phyloP scores from a whole-genome alignment of 257 asterid genomes.

The Nicotiana sylvestris region DNA sequence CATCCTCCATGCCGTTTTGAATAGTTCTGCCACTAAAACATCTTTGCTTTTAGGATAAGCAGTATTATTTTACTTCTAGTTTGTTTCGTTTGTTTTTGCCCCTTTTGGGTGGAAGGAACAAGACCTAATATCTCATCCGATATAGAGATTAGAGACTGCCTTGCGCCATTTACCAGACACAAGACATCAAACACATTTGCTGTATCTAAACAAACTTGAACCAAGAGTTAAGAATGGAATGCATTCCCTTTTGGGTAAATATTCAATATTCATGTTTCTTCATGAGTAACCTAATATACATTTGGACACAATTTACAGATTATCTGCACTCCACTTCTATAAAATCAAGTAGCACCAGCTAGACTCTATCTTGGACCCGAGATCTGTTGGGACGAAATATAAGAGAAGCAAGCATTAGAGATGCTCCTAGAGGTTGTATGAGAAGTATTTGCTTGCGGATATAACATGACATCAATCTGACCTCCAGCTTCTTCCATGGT shows the following conservation, averaged over 20 bases:
- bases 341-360: not conserved
- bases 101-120: not conserved
- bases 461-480: slow-evolving; percentile 24
- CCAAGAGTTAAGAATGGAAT: not conserved
- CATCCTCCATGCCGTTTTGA: not conserved
- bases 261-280: not conserved
- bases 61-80: not conserved
- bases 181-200: not conserved
- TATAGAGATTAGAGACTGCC: not conserved
- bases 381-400: slow-evolving; percentile 42
- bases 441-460: slow-evolving; percentile 48
- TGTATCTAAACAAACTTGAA: not conserved
- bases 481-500: slow-evolving; percentile 20
- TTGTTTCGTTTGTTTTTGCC: not conserved
- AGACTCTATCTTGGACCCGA: slow-evolving; percentile 43
- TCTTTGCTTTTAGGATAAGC: not conserved
- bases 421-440: slow-evolving; percentile 26
- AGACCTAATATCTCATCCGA: not conserved
- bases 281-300: not conserved
- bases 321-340: not conserved
- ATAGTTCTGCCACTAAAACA: not conserved
- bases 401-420: slow-evolving; percentile 26
- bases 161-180: not conserved
- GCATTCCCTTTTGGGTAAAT: not conserved
- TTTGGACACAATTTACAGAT: not conserved